Percentiles rank a stretch among this genome's conserved stretches.
Conservation (phyloP, 1,139 yeast genomes). For the Pneumocystis wakefieldiae region DNA sequence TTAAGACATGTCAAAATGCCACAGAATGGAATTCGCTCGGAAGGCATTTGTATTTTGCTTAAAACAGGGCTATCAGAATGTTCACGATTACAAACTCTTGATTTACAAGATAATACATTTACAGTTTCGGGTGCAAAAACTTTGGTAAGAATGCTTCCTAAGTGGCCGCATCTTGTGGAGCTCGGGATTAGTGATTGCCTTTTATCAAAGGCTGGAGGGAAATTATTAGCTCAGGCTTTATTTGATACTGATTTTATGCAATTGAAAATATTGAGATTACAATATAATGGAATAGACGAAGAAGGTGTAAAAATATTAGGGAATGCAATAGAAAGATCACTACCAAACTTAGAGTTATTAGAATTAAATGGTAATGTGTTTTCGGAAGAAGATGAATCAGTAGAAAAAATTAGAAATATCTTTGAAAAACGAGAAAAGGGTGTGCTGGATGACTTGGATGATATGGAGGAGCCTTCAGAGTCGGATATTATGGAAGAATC, state of each 20-base stretch:
- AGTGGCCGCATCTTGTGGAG: slow-evolving; percentile 50
- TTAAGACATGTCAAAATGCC: slow-evolving; percentile 65
- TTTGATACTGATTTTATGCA: slow-evolving; percentile 21
- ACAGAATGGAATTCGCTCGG: slow-evolving; percentile 94
- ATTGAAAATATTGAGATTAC: slow-evolving; percentile 53
- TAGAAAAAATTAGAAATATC: slow-evolving; percentile 40
- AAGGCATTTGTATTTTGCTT: slow-evolving; percentile 66
- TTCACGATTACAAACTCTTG: slow-evolving; percentile 49
- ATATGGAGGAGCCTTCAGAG: slow-evolving; percentile 72
- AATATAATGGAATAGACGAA: slow-evolving; percentile 74
- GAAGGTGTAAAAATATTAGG: slow-evolving; percentile 45
- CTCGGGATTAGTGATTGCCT: slow-evolving; percentile 81
- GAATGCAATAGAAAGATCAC: slow-evolving; percentile 36
- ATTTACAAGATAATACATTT: slow-evolving; percentile 88
- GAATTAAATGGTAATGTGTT: slow-evolving; percentile 90
- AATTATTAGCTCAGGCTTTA: slow-evolving; percentile 31
- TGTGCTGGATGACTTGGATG: slow-evolving; percentile 81
- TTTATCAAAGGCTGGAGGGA: slow-evolving; percentile 59
- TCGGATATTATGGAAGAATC: slow-evolving; percentile 17
- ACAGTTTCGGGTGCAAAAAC: slow-evolving; percentile 71
- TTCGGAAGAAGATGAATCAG: slow-evolving; percentile 54
- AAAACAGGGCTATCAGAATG: slow-evolving; percentile 55
- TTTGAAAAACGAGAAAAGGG: slow-evolving; percentile 67
- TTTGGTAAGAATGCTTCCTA: slow-evolving; percentile 42
- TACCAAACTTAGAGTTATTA: slow-evolving; percentile 47